A percentile compares a stretch with the other conserved stretches of the same genome.
Evolutionary conservation across 2,329 filamentous ascomycete species (phyloP).

Genomic region (Fusarium sp.): DNA sequence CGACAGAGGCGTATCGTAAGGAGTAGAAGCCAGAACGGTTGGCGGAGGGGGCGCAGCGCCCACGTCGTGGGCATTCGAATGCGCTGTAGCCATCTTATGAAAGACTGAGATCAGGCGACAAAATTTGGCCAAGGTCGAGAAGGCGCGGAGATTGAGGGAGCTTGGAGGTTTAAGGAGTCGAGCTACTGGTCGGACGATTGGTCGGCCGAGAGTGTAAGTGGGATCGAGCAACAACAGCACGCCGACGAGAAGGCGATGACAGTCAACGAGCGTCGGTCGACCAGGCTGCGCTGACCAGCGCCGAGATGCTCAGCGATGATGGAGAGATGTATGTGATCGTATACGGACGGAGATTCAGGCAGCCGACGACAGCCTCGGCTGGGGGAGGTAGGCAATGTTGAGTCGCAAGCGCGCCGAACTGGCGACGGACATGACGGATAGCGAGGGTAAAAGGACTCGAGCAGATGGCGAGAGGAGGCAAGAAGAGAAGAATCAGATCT

Average conservation of each 20-base stretch:
- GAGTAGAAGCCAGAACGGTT: constrained; percentile 31
- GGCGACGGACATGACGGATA: constrained; percentile 44
- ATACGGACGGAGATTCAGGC: constrained; percentile 27
- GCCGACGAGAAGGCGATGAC: constrained; percentile 10
- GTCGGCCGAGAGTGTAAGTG: constrained; percentile 11
- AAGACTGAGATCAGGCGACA: constrained; percentile 18
- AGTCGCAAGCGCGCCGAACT: constrained; percentile 42
- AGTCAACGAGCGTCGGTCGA: constrained; percentile 21
- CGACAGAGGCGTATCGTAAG: constrained; percentile 42
- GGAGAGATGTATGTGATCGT: constrained; percentile 22
- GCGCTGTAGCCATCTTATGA: constrained; percentile 40
- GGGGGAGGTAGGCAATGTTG: constrained; percentile 33
- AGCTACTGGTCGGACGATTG: constrained; percentile 3
- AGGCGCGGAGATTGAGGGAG: constrained; percentile 9
- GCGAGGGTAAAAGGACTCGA: constrained; percentile 12
- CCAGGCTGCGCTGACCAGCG: constrained; percentile 15
- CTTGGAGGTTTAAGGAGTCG: constrained; percentile 6
- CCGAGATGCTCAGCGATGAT: constrained; percentile 12
- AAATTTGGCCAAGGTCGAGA: constrained; percentile 2
- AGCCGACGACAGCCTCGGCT: constrained; percentile 37
- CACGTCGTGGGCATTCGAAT: constrained; percentile 40
- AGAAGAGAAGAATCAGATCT: constrained; percentile 26
- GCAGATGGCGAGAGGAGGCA: constrained; percentile 23
- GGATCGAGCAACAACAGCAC: constrained; percentile 13
- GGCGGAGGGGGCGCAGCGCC: constrained; percentile 34